Evolutionary conservation across 2,329 filamentous ascomycete genomes (phyloP).

Genomic region (Aureobasidium pullulans): DNA sequence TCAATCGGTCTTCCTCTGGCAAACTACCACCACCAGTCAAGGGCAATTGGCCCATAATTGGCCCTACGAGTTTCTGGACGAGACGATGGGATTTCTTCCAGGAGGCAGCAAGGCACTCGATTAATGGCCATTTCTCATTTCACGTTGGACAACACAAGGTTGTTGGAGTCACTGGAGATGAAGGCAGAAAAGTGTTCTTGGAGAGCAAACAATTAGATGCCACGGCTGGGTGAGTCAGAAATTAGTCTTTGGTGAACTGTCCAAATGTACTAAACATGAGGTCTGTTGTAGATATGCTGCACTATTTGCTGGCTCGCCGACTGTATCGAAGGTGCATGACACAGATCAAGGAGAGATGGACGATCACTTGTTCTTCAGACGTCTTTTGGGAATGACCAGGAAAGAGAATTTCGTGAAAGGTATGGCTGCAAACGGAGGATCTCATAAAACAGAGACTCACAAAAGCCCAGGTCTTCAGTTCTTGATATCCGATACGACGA

Average conservation of each 20-base stretch:
- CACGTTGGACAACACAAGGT: slow-evolving; percentile 40
- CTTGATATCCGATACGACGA: slow-evolving; percentile 38
- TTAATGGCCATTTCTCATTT: slow-evolving; percentile 43
- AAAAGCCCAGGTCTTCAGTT: slow-evolving; percentile 27
- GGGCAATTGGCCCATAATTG: slow-evolving; percentile 35
- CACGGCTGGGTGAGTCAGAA: slow-evolving; percentile 32
- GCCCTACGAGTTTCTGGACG: slow-evolving; percentile 41
- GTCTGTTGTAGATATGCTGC: slow-evolving; percentile 14
- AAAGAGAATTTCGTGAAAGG: slow-evolving; percentile 32
- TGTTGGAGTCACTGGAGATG: slow-evolving; percentile 38
- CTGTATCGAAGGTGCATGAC: not conserved
- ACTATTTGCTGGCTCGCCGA: slow-evolving; percentile 6
- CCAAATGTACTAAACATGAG: slow-evolving; percentile 20
- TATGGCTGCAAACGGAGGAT: not conserved
- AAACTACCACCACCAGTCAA: slow-evolving; percentile 20
- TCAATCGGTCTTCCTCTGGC: slow-evolving; percentile 20
- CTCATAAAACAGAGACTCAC: not conserved
- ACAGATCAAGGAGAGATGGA: not conserved
- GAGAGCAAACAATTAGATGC: slow-evolving; percentile 41
- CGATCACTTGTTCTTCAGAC: slow-evolving; percentile 23
- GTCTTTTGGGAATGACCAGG: slow-evolving; percentile 31
- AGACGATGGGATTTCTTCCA: slow-evolving; percentile 39
- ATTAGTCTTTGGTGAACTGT: not conserved
- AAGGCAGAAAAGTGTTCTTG: slow-evolving; percentile 38
- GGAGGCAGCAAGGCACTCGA: slow-evolving; percentile 25